Evolutionary conservation across 116 monocot genomes (phyloP), one percentile per base, ranked within the genome.

Genomic region (Phalaenopsis hybrid): DNA sequence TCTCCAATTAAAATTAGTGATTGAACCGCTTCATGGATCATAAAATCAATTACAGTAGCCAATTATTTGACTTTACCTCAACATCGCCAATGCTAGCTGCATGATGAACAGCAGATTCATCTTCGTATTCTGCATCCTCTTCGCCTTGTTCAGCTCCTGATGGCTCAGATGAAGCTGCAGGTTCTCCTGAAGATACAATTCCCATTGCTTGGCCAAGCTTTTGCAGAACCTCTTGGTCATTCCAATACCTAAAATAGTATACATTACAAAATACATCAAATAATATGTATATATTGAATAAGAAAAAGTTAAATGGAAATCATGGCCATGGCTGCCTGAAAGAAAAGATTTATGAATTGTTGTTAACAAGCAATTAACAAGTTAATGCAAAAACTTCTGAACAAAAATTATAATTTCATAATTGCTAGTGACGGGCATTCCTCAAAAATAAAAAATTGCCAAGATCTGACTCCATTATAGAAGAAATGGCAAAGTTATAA

Each of bases 181-280:
- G 80, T 46, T 89, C 92, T 15, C 88, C 88, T 74, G 88, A 85
- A 57, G 87, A 59, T 8, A 83, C 76, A 45, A 91, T 76, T 10
- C 94, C 94, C 91, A 95, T 92, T 28, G 92, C 94, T 69, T 89
- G 83, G 7, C 94, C 92, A 20, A 95, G 41, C 86, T 95, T 95
- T 85, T 90, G 83, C 48, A 95, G 83, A 75, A 91, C 91, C 79
- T 92, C 89, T 23, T 89, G 86, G 77, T 95, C 94, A 82, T 95
- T 95, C 94, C 94, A 95, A 77, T 92, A 95, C 87, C 94, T 95
- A 81, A 81, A 55, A 9, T 45, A 79, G 65, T 18, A 23, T 50
- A 20, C 21, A 74, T 4, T 20, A 34, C 41, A 44, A 74, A 57
- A 25, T 44, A 74, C 25, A 68, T 57, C 44, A 79, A 45, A 9